These are phyloP conservation scores for Vinca major DNA, from an alignment of 305 asterid genomes.

Conservation along the genomic window DNA sequence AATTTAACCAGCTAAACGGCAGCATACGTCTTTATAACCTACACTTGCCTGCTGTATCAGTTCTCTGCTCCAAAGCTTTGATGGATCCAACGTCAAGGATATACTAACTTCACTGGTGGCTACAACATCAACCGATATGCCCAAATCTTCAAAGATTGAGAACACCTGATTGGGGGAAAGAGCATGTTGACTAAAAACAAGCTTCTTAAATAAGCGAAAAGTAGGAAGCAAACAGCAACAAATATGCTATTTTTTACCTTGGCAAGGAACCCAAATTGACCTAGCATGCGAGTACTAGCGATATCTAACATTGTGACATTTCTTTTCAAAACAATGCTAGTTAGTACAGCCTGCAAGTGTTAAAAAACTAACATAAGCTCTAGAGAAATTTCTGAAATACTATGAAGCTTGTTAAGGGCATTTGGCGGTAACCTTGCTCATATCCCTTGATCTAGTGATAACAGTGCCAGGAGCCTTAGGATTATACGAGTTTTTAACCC, in stretches of 20 bases:
- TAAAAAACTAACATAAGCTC: conserved; percentile 13
- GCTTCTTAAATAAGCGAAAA: not conserved
- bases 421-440: conserved; percentile 56
- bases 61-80: conserved; percentile 96
- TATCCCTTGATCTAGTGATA: conserved; percentile 75
- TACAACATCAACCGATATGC: conserved; percentile 94
- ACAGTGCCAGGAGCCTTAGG: conserved; percentile 94
- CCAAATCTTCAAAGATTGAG: conserved; percentile 79
- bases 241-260: conserved; percentile 37
- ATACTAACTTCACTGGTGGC: conserved; percentile 98
- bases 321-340: conserved; percentile 90
- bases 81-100: conserved; percentile 89
- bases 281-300: conserved; percentile 94
- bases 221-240: too few relatives aligned
- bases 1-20: not conserved
- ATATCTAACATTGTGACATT: conserved; percentile 96
- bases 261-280: conserved; percentile 93
- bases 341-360: conserved; percentile 67
- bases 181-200: conserved; percentile 6
- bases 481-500: conserved; percentile 92
- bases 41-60: conserved; percentile 91
- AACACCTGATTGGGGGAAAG: conserved; percentile 43
- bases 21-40: conserved; percentile 22
- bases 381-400: conserved; percentile 7
- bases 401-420: conserved; percentile 6